Evolutionary conservation across 495 filamentous ascomycete genomes (phyloP).

Genomic region (Neurospora sp.): DNA sequence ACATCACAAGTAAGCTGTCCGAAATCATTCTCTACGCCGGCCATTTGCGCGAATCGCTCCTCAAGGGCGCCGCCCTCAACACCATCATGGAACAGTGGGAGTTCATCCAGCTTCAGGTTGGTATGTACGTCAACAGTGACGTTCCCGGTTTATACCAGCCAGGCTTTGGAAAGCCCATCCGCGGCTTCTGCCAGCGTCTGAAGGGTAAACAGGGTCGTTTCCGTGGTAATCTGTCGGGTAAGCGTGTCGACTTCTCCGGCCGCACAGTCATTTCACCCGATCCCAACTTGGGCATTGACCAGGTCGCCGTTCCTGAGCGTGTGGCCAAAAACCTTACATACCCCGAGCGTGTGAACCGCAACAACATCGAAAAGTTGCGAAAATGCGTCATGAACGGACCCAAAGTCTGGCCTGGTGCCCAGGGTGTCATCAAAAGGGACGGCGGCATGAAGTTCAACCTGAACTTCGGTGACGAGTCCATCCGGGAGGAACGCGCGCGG

Average conservation of each 20-base stretch:
- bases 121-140: constrained; percentile 96
- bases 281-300: constrained; percentile 84
- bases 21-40: constrained; percentile 89
- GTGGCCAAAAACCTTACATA: constrained; percentile 94
- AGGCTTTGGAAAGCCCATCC: constrained; percentile 67
- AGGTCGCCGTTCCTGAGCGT: constrained; percentile 82
- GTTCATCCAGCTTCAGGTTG: constrained; percentile 85
- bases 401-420: constrained; percentile 76
- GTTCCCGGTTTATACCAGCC: constrained; percentile 76
- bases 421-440: constrained; percentile 66
- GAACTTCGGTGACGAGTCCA: constrained; percentile 50
- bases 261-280: constrained; percentile 96
- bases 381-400: constrained; percentile 61
- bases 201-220: constrained; percentile 98
- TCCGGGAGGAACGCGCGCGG: constrained; percentile 51
- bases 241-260: constrained; percentile 97
- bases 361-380: constrained; percentile 75
- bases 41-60: constrained; percentile 65
- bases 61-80: constrained; percentile 70
- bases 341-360: constrained; percentile 71
- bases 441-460: constrained; percentile 55
- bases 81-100: constrained; percentile 99
- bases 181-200: constrained; percentile 87
- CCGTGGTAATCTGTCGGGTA: constrained; percentile 91
- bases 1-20: constrained; percentile 86